Evolutionary conservation across 1,284 basidiomycete species (phyloP).

Genomic region (Cutaneotrichosporon cyanovorans): DNA sequence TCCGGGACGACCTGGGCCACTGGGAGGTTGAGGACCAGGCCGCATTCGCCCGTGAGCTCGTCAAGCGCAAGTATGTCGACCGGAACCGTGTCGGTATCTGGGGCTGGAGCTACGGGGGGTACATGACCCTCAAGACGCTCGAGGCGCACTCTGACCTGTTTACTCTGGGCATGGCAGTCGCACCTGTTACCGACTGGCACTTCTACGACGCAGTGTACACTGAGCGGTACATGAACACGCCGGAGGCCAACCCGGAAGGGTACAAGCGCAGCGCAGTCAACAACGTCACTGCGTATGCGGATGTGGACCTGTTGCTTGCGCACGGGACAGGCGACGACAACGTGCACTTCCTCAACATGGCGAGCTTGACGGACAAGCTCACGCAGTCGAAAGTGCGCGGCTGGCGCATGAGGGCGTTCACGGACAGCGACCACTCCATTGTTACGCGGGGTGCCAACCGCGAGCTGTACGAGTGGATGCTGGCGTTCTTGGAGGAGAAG

Average conservation of each 20-base stretch:
- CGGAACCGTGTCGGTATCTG: slow-evolving; percentile 77
- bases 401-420: slow-evolving; percentile 91
- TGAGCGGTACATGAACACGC: slow-evolving; percentile 92
- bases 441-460: slow-evolving; percentile 63
- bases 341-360: slow-evolving; percentile 83
- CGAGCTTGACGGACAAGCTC: slow-evolving; percentile 84
- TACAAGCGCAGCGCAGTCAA: slow-evolving; percentile 79
- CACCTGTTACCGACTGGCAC: slow-evolving; percentile 70
- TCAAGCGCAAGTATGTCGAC: slow-evolving; percentile 46
- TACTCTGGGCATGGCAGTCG: slow-evolving; percentile 58
- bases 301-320: slow-evolving; percentile 68
- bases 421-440: slow-evolving; percentile 88
- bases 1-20: slow-evolving; percentile 75
- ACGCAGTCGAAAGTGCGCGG: slow-evolving; percentile 65
- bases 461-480: slow-evolving; percentile 83
- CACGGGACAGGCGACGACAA: slow-evolving; percentile 94
- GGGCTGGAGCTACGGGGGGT: slow-evolving; percentile 95
- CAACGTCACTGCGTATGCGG: slow-evolving; percentile 72
- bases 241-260: slow-evolving; percentile 65
- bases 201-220: slow-evolving; percentile 64
- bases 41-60: slow-evolving; percentile 57
- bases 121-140: slow-evolving; percentile 83
- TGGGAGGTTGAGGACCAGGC: slow-evolving; percentile 83
- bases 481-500: slow-evolving; percentile 71
- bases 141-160: slow-evolving; percentile 79